Evolutionary conservation across 2,329 filamentous ascomycete species (phyloP).

Genomic region (Trichophyton schoenleinii): DNA sequence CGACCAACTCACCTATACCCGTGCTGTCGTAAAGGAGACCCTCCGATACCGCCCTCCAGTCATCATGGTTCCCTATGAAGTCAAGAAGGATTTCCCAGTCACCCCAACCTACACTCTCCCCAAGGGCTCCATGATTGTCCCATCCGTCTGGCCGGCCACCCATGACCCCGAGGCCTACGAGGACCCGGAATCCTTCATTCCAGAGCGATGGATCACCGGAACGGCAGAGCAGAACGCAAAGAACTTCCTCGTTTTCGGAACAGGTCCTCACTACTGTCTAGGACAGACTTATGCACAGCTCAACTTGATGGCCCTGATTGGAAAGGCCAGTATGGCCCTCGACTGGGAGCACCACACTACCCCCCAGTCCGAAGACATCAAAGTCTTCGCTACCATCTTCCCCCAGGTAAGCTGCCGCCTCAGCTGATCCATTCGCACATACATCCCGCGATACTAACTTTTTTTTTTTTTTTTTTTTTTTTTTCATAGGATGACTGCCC

Average conservation of each 20-base stretch:
- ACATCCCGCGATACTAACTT: constrained; percentile 1
- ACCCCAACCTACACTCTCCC: constrained; percentile 78
- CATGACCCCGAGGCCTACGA: constrained; percentile 88
- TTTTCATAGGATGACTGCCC: constrained; percentile 63
- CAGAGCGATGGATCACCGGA: constrained; percentile 81
- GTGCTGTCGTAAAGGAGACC: constrained; percentile 80
- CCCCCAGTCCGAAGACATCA: constrained; percentile 77
- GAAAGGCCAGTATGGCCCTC: constrained; percentile 74
- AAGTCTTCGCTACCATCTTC: constrained; percentile 97
- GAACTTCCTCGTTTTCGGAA: constrained; percentile 95
- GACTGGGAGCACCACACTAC: constrained; percentile 88
- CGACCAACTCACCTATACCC: constrained; percentile 79
- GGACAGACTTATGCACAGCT: constrained; percentile 84
- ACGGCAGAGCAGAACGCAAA: constrained; percentile 83
- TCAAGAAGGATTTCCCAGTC: constrained; percentile 91
- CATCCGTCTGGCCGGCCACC: constrained; percentile 77
- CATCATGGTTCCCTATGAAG: constrained; percentile 89
- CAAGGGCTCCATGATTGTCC: constrained; percentile 91
- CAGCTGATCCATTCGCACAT: constrained; percentile 12
- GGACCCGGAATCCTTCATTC: constrained; percentile 77
- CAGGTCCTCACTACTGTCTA: constrained; percentile 90
- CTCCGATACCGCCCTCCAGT: constrained; percentile 92
- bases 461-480: neutral
- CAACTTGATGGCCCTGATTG: constrained; percentile 79
- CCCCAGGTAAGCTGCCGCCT: constrained; percentile 57